Conservation (phyloP, 129 eudicot species). For the Centaurea solstitialis region DNA sequence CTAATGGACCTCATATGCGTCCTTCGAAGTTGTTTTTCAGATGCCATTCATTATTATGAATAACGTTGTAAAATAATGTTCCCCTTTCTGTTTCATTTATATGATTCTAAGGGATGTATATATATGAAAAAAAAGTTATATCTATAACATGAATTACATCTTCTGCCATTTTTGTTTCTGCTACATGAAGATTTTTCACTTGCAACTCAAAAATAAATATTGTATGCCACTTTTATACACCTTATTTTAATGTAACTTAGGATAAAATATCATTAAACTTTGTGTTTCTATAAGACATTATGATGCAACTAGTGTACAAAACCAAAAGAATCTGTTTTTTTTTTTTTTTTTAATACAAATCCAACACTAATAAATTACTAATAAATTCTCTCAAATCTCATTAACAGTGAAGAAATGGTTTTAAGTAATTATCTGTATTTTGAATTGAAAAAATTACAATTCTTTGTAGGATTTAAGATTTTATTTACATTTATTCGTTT, state of each 20-base stretch:
- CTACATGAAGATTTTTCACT: not conserved
- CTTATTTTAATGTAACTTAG: not conserved
- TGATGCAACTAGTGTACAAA: too few species aligned
- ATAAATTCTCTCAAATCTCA: too few species aligned
- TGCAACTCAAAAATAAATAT: not conserved
- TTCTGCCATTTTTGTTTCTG: not conserved
- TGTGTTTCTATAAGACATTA: not conserved
- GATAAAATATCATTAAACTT: not conserved
- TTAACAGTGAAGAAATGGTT: too few species aligned
- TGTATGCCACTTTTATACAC: not conserved
- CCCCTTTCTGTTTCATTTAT: conserved; percentile 9
- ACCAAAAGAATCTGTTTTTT: not conserved
- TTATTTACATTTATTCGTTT: too few species aligned
- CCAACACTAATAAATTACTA: too few species aligned
- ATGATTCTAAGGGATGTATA: conserved; percentile 33
- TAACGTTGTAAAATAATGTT: conserved; percentile 31
- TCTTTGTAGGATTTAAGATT: too few species aligned
- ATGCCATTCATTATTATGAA: conserved; percentile 13
- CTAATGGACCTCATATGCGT: conserved; percentile 26
- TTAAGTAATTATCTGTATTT: too few species aligned
- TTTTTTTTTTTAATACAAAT: too few species aligned
- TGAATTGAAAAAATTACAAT: too few species aligned
- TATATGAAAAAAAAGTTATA: conserved; percentile 22
- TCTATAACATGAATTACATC: conserved; percentile 18
- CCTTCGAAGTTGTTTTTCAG: conserved; percentile 29